Evolutionary conservation across 2,329 filamentous ascomycete genomes (phyloP).

Genomic region (Ceratocystis albifundus): DNA sequence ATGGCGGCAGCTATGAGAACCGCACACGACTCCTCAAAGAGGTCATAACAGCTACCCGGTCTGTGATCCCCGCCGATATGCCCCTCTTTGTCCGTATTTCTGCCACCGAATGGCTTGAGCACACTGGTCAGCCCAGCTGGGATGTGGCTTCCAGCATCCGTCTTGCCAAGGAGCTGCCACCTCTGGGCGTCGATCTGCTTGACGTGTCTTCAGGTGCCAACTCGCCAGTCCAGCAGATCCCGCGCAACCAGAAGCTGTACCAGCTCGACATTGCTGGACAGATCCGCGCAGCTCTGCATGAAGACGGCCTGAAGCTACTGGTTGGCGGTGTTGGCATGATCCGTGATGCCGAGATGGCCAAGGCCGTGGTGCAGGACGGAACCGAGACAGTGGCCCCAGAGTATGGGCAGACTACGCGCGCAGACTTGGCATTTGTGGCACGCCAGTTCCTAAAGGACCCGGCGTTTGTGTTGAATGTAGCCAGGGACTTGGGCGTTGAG

Average conservation of each 20-base stretch:
- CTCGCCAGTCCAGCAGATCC: conserved; percentile 48
- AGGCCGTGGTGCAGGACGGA: conserved; percentile 41
- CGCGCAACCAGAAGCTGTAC: conserved; percentile 52
- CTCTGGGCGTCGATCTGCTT: conserved; percentile 65
- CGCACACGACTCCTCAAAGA: conserved; percentile 50
- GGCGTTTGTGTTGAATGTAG: conserved; percentile 61
- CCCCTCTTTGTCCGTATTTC: conserved; percentile 50
- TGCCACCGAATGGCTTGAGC: conserved; percentile 53
- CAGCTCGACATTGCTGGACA: conserved; percentile 62
- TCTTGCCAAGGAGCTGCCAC: conserved; percentile 55
- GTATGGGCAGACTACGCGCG: conserved; percentile 34
- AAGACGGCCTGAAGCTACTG: conserved; percentile 41
- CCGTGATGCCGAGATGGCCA: conserved; percentile 55
- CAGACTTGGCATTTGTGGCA: conserved; percentile 62
- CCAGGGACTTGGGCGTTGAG: conserved; percentile 58
- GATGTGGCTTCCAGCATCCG: conserved; percentile 46
- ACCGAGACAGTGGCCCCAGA: conserved; percentile 36
- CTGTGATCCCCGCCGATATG: conserved; percentile 41
- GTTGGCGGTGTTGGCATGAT: conserved; percentile 69
- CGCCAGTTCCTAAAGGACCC: conserved; percentile 75
- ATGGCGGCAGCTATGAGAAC: conserved; percentile 56
- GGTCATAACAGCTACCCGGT: conserved; percentile 40
- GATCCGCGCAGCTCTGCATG: conserved; percentile 54
- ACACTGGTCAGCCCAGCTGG: conserved; percentile 44
- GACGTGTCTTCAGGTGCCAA: conserved; percentile 73